Percentiles rank a stretch among this genome's conserved stretches.
These are phyloP conservation scores for Geotrichum cucujoidarum DNA, from an alignment of 1,139 yeast genomes.

Conservation along the genomic window DNA sequence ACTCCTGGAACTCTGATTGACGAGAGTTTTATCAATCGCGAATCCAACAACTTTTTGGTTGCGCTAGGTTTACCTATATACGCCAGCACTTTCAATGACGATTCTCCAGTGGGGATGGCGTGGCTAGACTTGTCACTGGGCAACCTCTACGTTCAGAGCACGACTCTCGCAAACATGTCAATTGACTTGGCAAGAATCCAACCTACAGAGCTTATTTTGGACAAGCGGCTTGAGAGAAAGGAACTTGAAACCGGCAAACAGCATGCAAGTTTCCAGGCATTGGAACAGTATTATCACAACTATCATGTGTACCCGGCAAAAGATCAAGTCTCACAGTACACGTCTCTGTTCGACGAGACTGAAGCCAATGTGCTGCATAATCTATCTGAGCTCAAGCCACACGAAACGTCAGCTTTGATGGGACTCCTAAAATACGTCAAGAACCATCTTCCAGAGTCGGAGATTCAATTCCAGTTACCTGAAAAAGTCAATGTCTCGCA, in stretches of 20 bases:
- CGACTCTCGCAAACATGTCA: conserved; percentile 50
- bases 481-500: conserved; percentile 45
- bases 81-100: conserved; percentile 26
- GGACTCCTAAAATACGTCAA: conserved; percentile 54
- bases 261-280: conserved; percentile 56
- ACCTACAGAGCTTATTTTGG: conserved; percentile 62
- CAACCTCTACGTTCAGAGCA: conserved; percentile 60
- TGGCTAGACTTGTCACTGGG: conserved; percentile 93
- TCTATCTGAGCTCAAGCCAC: conserved; percentile 1
- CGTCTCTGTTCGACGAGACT: conserved; percentile 23
- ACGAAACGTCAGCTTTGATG: conserved; percentile 43
- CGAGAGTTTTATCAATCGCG: conserved; percentile 73
- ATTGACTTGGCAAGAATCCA: conserved; percentile 59
- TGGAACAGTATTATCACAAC: conserved; percentile 57
- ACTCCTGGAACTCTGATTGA: conserved; percentile 93
- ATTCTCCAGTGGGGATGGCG: conserved; percentile 60
- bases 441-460: conserved; percentile 50
- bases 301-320: conserved; percentile 43
- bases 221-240: conserved; percentile 33
- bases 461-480: conserved; percentile 49
- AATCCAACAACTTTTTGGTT: conserved; percentile 64
- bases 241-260: conserved; percentile 44
- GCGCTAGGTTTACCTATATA: conserved; percentile 42
- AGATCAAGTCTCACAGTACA: conserved; percentile 26
- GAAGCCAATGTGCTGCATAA: conserved; percentile 18